Evolutionary conservation across 495 filamentous ascomycete species (phyloP).

Genomic region (Penicillium malachiteum): DNA sequence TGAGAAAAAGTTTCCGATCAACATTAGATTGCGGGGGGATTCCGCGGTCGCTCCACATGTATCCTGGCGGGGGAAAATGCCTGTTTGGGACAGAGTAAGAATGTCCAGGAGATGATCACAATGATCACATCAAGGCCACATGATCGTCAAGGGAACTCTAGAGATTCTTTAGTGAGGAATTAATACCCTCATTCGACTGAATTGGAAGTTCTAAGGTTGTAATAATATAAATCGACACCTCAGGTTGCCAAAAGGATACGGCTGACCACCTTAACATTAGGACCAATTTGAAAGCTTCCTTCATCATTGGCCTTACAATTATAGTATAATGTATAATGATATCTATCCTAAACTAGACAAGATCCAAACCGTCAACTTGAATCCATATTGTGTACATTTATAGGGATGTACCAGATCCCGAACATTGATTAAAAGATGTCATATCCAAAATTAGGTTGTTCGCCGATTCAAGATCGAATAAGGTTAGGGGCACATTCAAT

Average conservation of each 20-base stretch:
- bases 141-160: not conserved
- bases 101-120: not conserved
- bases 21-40: not conserved
- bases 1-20: not conserved
- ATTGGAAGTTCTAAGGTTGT: too few relatives aligned
- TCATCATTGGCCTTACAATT: too few relatives aligned
- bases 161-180: not conserved
- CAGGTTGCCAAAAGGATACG: too few relatives aligned
- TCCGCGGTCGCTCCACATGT: not conserved
- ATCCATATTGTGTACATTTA: too few relatives aligned
- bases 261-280: too few relatives aligned
- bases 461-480: not conserved
- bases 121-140: not conserved
- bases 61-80: slow-evolving; percentile 1
- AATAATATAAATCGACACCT: too few relatives aligned
- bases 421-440: too few relatives aligned
- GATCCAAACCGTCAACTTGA: too few relatives aligned
- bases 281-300: too few relatives aligned
- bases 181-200: not conserved
- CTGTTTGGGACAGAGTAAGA: not conserved
- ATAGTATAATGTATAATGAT: too few relatives aligned
- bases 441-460: not conserved
- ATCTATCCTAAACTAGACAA: too few relatives aligned
- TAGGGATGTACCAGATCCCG: too few relatives aligned
- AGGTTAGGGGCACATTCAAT: not conserved